phyloP scores from a whole-genome alignment of 2,329 filamentous ascomycete genomes.

The Fusarium citri region DNA sequence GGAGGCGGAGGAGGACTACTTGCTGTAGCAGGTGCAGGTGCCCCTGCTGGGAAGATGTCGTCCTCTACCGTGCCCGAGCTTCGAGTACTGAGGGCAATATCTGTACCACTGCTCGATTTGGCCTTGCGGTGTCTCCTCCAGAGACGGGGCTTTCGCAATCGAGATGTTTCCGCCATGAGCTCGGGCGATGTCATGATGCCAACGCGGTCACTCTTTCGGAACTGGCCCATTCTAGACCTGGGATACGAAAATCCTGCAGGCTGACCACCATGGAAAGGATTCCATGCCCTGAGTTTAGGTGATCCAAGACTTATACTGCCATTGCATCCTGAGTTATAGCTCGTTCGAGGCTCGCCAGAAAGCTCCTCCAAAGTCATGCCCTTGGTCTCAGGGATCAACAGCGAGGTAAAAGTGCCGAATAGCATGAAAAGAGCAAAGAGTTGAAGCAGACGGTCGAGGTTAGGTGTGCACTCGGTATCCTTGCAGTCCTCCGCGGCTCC shows the following conservation, averaged over 20 bases:
- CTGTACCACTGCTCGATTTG: conserved; percentile 47
- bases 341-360: conserved; percentile 73
- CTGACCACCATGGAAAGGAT: conserved; percentile 62
- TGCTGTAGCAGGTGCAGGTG: conserved; percentile 18
- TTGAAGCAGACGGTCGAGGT: conserved; percentile 79
- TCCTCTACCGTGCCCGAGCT: conserved; percentile 46
- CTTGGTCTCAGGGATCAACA: conserved; percentile 84
- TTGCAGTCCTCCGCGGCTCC: conserved; percentile 64
- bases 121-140: conserved; percentile 48
- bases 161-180: conserved; percentile 45
- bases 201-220: conserved; percentile 49
- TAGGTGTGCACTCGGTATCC: conserved; percentile 63
- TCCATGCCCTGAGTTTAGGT: conserved; percentile 53
- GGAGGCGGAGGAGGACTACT: conserved; percentile 34
- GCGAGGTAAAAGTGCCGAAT: conserved; percentile 72
- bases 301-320: conserved; percentile 58
- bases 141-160: conserved; percentile 43
- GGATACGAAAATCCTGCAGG: conserved; percentile 64
- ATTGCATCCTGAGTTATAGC: conserved; percentile 64
- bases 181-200: conserved; percentile 61
- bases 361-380: conserved; percentile 78
- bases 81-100: conserved; percentile 50
- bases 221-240: conserved; percentile 46
- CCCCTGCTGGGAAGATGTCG: conserved; percentile 39
- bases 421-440: conserved; percentile 87